phyloP scores from a whole-genome alignment of 768 basidiomycete species.

The Russula brevipes region DNA sequence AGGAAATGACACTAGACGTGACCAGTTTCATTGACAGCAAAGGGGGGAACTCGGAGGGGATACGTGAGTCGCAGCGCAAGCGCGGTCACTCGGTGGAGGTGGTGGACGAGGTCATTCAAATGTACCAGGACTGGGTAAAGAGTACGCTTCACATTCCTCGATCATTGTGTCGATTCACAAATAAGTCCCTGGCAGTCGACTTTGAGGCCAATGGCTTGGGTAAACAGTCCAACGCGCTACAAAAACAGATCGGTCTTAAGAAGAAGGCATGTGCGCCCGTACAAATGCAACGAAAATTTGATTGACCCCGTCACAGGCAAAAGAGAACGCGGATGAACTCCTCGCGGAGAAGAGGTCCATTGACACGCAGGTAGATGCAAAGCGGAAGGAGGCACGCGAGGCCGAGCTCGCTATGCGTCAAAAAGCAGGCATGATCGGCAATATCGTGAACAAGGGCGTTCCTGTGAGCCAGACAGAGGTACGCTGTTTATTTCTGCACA shows the following conservation, averaged over 20 bases:
- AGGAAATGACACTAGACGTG: conserved; percentile 74
- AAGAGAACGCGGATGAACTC: conserved; percentile 85
- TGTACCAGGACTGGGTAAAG: conserved; percentile 93
- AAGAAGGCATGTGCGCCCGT: conserved; percentile 63
- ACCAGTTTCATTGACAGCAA: conserved; percentile 77
- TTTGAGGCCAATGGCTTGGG: conserved; percentile 73
- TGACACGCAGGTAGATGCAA: conserved; percentile 71
- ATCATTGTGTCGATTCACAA: not conserved
- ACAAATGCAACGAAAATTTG: not conserved
- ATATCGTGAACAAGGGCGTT: conserved; percentile 83
- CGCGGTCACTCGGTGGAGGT: conserved; percentile 84
- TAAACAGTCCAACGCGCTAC: conserved; percentile 82
- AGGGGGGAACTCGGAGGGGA: conserved; percentile 87
- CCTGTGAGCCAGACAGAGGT: conserved; percentile 90
- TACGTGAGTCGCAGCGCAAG: conserved; percentile 88
- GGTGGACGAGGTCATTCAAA: conserved; percentile 88
- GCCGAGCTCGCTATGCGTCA: conserved; percentile 73
- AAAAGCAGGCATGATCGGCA: conserved; percentile 80
- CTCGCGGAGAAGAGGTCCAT: conserved; percentile 79
- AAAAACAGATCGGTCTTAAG: conserved; percentile 92
- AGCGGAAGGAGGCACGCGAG: conserved; percentile 72
- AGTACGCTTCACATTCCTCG: conserved; percentile 48
- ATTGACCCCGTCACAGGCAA: conserved; percentile 52
- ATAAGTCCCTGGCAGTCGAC: conserved; percentile 56
- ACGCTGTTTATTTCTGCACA: conserved; percentile 24